Conservation (phyloP, 2,329 filamentous ascomycete species). For the Tolypocladium ovalisporum region DNA sequence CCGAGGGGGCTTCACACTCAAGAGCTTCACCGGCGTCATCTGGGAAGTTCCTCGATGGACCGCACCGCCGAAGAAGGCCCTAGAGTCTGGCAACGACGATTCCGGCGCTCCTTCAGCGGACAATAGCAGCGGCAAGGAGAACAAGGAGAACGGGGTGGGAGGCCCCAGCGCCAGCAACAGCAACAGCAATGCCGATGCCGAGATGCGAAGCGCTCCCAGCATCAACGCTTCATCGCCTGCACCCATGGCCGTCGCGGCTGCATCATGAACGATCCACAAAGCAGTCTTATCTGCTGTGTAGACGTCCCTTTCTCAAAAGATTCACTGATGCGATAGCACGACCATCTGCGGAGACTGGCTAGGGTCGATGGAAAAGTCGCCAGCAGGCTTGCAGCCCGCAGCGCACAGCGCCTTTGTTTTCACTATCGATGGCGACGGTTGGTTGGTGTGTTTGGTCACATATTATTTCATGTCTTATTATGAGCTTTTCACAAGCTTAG, state of each 20-base stretch:
- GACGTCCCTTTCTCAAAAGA: background rate
- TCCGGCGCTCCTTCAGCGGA: conserved; percentile 35
- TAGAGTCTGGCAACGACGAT: conserved; percentile 34
- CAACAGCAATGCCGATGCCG: conserved; percentile 34
- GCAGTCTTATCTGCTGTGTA: background rate
- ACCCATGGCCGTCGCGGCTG: conserved; percentile 34
- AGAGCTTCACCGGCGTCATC: conserved; percentile 80
- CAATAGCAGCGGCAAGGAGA: conserved; percentile 50
- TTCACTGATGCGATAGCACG: background rate
- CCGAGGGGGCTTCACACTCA: conserved; percentile 70
- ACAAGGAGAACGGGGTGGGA: conserved; percentile 46
- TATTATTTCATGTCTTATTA: conserved; percentile 2
- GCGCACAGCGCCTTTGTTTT: background rate
- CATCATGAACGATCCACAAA: conserved; percentile 15
- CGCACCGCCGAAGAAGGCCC: conserved; percentile 50
- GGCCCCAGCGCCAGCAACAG: conserved; percentile 36
- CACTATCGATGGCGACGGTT: background rate
- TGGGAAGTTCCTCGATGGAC: conserved; percentile 82
- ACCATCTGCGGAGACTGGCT: background rate
- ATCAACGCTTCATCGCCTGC: conserved; percentile 41
- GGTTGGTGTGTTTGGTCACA: background rate
- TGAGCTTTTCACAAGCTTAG: background rate
- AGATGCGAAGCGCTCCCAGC: conserved; percentile 42
- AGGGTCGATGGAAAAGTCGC: background rate
- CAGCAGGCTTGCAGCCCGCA: background rate